Evolutionary conservation across 441 rosid species (phyloP), one percentile per base, ranked within the genome.

Genomic region (Corymbia citriodora): DNA sequence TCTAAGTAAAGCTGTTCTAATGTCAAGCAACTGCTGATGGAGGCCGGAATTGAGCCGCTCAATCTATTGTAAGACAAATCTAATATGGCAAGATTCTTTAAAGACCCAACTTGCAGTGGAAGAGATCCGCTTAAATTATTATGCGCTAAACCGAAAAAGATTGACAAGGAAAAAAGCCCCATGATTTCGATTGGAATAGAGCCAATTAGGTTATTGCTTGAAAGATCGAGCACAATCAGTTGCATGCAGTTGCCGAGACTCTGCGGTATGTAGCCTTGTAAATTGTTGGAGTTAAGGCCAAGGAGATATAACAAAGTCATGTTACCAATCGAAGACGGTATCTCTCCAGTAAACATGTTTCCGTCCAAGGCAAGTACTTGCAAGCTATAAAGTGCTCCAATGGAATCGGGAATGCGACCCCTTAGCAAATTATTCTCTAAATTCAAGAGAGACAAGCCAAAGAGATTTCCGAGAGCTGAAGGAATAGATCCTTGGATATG

Each of bases 251-350:
- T 70, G 23, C 48, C 3, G 0, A 70, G 7, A 70, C 48, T 70
- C 0, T 33, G 13, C 1, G 81, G 81, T 33, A 70, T 31, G 13
- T 33, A 1, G 79, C 79, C 81, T 31, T 70, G 81, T 23, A 70
- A 70, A 31, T 4, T 33, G 79, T 70, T 70, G 13, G 4, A 31
- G 0, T 0, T 0, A 31, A 70, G 79, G 45, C 0, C 0, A 31
- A 70, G 45, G 17, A 5, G 0, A 53, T 0, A n/a, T n/a, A n/a
- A n/a, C n/a, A n/a, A n/a, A n/a, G n/a, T n/a, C n/a, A n/a, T n/a
- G n/a, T n/a, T n/a, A n/a, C n/a, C n/a, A n/a, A n/a, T n/a, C n/a
- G n/a, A n/a, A n/a, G n/a, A n/a, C n/a, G n/a, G n/a, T n/a, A n/a
- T n/a, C n/a, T n/a, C n/a, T n/a, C n/a, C n/a, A n/a, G n/a, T n/a